phyloP scores from a whole-genome alignment of 331 rosid genomes.

The Quercus phellos region DNA sequence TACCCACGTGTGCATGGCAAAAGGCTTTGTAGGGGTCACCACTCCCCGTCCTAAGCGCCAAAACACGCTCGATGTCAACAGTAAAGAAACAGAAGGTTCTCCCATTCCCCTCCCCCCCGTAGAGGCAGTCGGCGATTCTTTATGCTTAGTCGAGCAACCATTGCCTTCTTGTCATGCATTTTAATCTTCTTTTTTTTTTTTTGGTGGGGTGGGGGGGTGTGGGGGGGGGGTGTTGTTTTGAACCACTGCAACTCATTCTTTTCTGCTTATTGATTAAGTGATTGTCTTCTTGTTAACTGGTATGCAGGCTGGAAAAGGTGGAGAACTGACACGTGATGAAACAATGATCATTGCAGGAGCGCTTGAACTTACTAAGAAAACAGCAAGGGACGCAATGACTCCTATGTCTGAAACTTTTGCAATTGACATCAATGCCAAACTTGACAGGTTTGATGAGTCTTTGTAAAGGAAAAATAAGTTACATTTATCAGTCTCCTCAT shows the following conservation, averaged over 20 bases:
- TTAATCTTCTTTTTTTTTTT: constrained; percentile 56
- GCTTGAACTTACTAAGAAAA: constrained; percentile 80
- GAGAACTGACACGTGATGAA: constrained; percentile 88
- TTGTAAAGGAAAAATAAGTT: neutral
- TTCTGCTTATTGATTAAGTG: neutral
- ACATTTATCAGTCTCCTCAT: neutral
- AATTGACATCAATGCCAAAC: constrained; percentile 64
- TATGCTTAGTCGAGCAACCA: no score
- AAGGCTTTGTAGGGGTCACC: no score
- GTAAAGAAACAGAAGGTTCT: no score
- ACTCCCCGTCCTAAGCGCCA: no score
- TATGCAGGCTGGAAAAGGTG: constrained; percentile 93
- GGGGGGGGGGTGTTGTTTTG: constrained; percentile 32
- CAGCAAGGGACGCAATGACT: constrained; percentile 86
- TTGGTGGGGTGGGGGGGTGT: constrained; percentile 92
- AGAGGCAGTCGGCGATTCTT: no score
- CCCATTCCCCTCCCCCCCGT: no score
- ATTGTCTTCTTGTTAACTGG: constrained; percentile 24
- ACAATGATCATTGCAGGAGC: constrained; percentile 94
- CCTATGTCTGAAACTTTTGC: constrained; percentile 72
- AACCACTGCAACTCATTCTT: neutral
- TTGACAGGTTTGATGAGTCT: constrained; percentile 54
- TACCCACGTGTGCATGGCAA: no score
- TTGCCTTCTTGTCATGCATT: neutral
- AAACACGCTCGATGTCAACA: no score